Evolutionary conservation across 2,329 filamentous ascomycete species (phyloP).

Genomic region (Penicillium vulpinum): DNA sequence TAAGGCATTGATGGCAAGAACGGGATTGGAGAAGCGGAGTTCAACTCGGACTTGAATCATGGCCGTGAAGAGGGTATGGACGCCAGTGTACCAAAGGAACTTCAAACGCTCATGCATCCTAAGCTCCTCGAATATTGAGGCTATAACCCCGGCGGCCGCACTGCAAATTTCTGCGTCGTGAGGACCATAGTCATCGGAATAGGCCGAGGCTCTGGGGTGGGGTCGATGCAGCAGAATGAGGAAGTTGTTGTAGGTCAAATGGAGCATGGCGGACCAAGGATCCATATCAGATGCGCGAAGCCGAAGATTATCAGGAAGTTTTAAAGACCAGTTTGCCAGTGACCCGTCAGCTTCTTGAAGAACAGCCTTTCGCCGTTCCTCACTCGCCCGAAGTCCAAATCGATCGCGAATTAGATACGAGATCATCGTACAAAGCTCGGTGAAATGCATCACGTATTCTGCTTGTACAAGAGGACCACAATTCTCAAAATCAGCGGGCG

Average conservation of each 20-base stretch:
- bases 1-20: constrained; percentile 48
- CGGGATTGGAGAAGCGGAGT: constrained; percentile 48
- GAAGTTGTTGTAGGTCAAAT: constrained; percentile 49
- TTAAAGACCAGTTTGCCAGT: constrained; percentile 45
- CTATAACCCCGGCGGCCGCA: constrained; percentile 46
- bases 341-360: constrained; percentile 45
- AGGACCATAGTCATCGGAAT: constrained; percentile 47
- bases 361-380: constrained; percentile 43
- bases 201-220: constrained; percentile 45
- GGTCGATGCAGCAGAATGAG: constrained; percentile 48
- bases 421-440: constrained; percentile 54
- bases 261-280: constrained; percentile 47
- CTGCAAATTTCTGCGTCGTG: constrained; percentile 50
- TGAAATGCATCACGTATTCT: constrained; percentile 51
- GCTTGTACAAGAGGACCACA: constrained; percentile 47
- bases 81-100: constrained; percentile 47
- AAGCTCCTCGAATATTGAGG: constrained; percentile 48
- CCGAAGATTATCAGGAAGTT: constrained; percentile 43
- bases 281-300: constrained; percentile 45
- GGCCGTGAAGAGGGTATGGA: constrained; percentile 48
- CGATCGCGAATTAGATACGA: constrained; percentile 46
- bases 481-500: constrained; percentile 49
- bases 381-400: constrained; percentile 43
- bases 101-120: constrained; percentile 44
- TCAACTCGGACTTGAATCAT: constrained; percentile 51